Base-by-base conservation (phyloP, 225 moss, liverwort and hornwort genomes). In the Physcomitrium patens region DNA sequence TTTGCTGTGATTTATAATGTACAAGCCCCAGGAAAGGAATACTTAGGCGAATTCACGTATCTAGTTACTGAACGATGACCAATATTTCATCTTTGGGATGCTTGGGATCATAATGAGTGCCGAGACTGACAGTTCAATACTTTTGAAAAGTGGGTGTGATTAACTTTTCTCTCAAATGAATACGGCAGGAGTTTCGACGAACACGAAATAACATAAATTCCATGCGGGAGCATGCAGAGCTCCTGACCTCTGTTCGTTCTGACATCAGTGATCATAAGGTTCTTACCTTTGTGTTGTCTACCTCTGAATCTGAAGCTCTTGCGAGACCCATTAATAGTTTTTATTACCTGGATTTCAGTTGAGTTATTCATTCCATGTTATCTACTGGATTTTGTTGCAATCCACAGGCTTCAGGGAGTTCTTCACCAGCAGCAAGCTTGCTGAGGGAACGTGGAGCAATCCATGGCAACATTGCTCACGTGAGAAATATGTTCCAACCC, bases 241-340 rank as follows among this genome's bases (percentile, higher is more conserved):
- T 96, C 67, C 83, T 96, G 80, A 94, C 94, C 28, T 96, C 96
- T 55, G 91, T 96, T 49, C 96, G 96, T 71, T 92, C 92, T 77
- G 96, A 96, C 81, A 96, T 96, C 72, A 96, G 92, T 80, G 96
- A 96, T 75, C 94, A 92, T 72, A 96, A 94, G 94, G 96, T 96
- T 86, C 55, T 17, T 62, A 18, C 61, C 26, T 15, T 68, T 50
- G 31, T 37, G 31, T 37, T 37, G 4, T 37, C 31, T 37, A 37
- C 31, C 31, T 37, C 31, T 37, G 31, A 37, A 37, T 37, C 7
- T 37, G 31, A 37, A 37, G 31, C 31, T 73, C 50, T 51, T 27
- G 20, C 22, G 42, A 19, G 19, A 68, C 9, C 56, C 59, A 69
- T 45, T 28, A 17, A 37, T 45, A 37, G 43, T 41, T 11, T 31